Evolutionary conservation across 2,329 filamentous ascomycete genomes (phyloP), one percentile per base, ranked within the genome.

Genomic region (Stemphylium lycopersici): DNA sequence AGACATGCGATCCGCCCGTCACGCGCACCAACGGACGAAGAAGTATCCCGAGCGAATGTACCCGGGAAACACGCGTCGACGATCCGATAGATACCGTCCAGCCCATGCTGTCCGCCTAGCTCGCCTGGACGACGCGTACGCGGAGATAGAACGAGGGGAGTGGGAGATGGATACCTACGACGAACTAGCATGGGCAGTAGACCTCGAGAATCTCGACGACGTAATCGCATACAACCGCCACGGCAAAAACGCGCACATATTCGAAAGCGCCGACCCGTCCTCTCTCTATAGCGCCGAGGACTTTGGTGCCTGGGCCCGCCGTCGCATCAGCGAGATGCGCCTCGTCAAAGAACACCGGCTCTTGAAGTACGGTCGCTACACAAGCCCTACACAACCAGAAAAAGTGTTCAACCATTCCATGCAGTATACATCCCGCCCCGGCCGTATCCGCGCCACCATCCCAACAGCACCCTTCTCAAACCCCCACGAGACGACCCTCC

Each of bases 291-390:
- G 12, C 4, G 51, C 47, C 4, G 56, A 62, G 33, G 47, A 56
- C 20, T 62, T 62, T 26, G 37, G 24, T 1, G 20, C 38, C 37
- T 57, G 56, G 53, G 52, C 40, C 0, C 53, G 52, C 15, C 32
- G 53, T n/a, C 34, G 56, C 26, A 58, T 57, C 26, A 32, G 32
- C 8, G 59, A 61, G 44, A 55, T 59, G 56, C 31, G 50, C 15
- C 12, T 1, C 7, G 44, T 59, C 11, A 61, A 61, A 24, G 56
- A 61, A 39, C 36, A 24, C 11, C 26, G 58, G 13, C 34, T 57
- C 32, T 40, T 44, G 8, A 22, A 6, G 4, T 40, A 41, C 7
- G 46, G 37, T n/a, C 3, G n/a, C 16, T 12, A 12, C 6, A 41
- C 46, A 12, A 31, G 24, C 37, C n/a, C 37, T 4, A 16, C 24